Percentiles rank a stretch among this genome's conserved stretches.
Evolutionary conservation across 2,329 filamentous ascomycete species (phyloP).

Genomic region (Meredithiella fracta): DNA sequence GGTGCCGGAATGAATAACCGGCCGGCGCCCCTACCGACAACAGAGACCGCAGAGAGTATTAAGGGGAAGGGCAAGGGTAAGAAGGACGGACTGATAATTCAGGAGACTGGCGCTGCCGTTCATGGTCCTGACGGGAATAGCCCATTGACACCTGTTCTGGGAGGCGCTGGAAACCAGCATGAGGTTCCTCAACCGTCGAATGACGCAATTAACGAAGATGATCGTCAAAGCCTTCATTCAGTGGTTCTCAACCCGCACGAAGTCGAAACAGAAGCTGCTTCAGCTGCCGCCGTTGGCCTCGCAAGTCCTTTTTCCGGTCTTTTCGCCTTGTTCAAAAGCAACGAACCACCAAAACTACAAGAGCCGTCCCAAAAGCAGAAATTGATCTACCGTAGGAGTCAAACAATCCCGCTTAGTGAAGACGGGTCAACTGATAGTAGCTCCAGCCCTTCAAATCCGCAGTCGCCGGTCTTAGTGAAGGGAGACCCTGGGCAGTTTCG

Average conservation of each 20-base stretch:
- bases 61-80: conserved; percentile 10
- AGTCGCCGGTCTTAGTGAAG: conserved; percentile 18
- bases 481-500: conserved; percentile 18
- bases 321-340: conserved; percentile 57
- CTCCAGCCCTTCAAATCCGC: not conserved
- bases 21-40: conserved; percentile 29
- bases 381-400: conserved; percentile 60
- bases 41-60: conserved; percentile 21
- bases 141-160: conserved; percentile 20
- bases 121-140: not conserved
- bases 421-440: not conserved
- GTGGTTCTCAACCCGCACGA: conserved; percentile 21
- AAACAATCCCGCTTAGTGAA: conserved; percentile 38
- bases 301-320: conserved; percentile 42
- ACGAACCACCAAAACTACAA: conserved; percentile 32
- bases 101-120: not conserved
- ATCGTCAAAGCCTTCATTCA: conserved; percentile 39
- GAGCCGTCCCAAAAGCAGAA: conserved; percentile 41
- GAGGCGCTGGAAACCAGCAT: conserved; percentile 24
- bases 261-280: conserved; percentile 11
- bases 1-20: conserved; percentile 41
- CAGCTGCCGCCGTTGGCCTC: conserved; percentile 16
- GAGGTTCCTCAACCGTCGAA: conserved; percentile 56
- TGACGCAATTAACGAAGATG: conserved; percentile 51
- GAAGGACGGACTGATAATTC: not conserved